These are phyloP conservation scores for Shiraia sp. DNA, from an alignment of 2,329 filamentous ascomycete species.

Conservation along the genomic window DNA sequence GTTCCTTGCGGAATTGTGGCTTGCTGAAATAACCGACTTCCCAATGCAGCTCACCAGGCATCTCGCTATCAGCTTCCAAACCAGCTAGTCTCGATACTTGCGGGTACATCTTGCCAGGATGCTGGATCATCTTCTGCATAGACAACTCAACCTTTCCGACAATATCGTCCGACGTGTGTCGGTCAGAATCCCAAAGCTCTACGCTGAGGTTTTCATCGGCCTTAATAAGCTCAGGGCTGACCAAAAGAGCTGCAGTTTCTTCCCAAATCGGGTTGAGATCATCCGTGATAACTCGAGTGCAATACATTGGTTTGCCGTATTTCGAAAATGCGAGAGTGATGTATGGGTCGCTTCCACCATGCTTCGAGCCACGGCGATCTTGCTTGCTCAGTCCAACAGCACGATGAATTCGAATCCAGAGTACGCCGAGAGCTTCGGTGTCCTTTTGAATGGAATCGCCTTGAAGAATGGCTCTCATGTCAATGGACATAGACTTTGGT, in stretches of 20 bases:
- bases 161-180: conserved; percentile 89
- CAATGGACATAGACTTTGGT: conserved; percentile 90
- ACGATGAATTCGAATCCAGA: conserved; percentile 90
- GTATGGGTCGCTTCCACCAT: conserved; percentile 92
- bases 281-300: conserved; percentile 92
- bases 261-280: conserved; percentile 92
- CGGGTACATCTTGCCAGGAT: conserved; percentile 90
- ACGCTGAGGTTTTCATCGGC: conserved; percentile 91
- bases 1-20: conserved; percentile 79
- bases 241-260: conserved; percentile 81
- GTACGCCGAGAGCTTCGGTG: conserved; percentile 79
- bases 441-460: conserved; percentile 93
- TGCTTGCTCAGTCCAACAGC: conserved; percentile 89
- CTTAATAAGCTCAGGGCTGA: conserved; percentile 88
- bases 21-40: conserved; percentile 95
- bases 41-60: conserved; percentile 95
- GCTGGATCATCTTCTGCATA: conserved; percentile 92
- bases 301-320: conserved; percentile 97
- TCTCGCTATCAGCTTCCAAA: conserved; percentile 79
- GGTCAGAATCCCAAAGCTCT: conserved; percentile 95
- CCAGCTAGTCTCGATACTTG: conserved; percentile 83
- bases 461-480: conserved; percentile 86
- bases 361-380: conserved; percentile 77
- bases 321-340: conserved; percentile 95
- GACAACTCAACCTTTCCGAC: conserved; percentile 93